A percentile compares a stretch with the other conserved stretches of the same genome.
phyloP scores from a whole-genome alignment of 2,329 filamentous ascomycete species.

The Dactylellina leptospora region DNA sequence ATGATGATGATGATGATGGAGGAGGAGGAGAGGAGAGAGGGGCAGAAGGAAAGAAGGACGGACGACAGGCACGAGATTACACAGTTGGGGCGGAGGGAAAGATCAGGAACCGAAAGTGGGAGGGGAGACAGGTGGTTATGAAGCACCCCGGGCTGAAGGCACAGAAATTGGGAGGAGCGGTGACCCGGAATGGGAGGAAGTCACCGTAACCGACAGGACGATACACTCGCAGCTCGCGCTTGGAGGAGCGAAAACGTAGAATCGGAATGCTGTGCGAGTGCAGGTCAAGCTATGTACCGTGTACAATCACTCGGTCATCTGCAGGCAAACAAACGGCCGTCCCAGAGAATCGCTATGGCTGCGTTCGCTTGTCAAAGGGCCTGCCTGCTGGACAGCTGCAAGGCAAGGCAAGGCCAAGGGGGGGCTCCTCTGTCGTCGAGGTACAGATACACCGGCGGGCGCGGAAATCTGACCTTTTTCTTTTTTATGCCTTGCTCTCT shows the following conservation, averaged over 20 bases:
- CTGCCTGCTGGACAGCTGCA: conserved; percentile 40
- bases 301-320: background rate
- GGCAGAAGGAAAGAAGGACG: conserved; percentile 8
- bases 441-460: conserved; percentile 39
- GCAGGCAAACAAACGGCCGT: background rate
- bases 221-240: conserved; percentile 28
- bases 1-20: conserved; percentile 9
- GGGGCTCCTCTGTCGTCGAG: conserved; percentile 46
- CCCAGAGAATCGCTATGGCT: conserved; percentile 32
- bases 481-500: background rate
- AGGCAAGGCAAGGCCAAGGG: conserved; percentile 43
- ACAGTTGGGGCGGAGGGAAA: conserved; percentile 22
- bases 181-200: conserved; percentile 52
- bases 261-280: conserved; percentile 35
- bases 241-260: conserved; percentile 44
- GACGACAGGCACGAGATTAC: conserved; percentile 7
- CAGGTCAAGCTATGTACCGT: conserved; percentile 11
- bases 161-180: conserved; percentile 49
- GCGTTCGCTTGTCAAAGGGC: conserved; percentile 43
- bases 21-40: background rate
- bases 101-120: conserved; percentile 18
- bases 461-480: conserved; percentile 2
- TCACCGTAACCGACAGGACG: conserved; percentile 53
- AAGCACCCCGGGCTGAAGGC: conserved; percentile 42
- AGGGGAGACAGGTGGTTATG: conserved; percentile 45